These are phyloP conservation scores for Coprinellus micaceus DNA, from an alignment of 768 basidiomycete species.

Conservation along the genomic window DNA sequence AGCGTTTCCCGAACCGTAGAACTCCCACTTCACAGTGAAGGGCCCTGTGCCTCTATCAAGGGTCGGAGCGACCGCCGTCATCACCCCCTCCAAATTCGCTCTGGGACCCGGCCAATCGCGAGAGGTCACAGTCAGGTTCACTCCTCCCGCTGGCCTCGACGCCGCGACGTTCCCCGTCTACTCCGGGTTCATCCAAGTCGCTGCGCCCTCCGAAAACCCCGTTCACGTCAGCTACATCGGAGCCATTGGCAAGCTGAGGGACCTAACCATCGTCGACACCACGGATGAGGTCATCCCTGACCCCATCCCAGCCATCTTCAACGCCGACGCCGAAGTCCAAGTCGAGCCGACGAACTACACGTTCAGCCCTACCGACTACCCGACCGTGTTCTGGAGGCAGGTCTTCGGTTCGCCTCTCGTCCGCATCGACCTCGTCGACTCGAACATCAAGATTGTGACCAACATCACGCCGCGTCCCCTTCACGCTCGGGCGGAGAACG, in stretches of 20 bases:
- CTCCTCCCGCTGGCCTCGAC: conserved; percentile 41
- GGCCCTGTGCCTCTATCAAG: conserved; percentile 51
- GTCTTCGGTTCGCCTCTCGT: conserved; percentile 49
- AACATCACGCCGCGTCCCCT: conserved; percentile 38
- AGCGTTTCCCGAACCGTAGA: conserved; percentile 22
- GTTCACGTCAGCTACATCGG: conserved; percentile 47
- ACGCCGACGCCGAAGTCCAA: conserved; percentile 22
- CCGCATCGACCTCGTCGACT: conserved; percentile 45
- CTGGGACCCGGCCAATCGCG: conserved; percentile 41
- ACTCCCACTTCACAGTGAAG: conserved; percentile 35
- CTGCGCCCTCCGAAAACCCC: conserved; percentile 30
- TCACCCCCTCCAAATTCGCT: conserved; percentile 42
- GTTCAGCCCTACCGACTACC: conserved; percentile 39
- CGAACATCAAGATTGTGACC: conserved; percentile 36
- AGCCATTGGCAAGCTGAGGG: conserved; percentile 37
- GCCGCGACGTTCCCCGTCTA: conserved; percentile 52
- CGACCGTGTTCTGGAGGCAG: conserved; percentile 35
- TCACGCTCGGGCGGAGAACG: conserved; percentile 9
- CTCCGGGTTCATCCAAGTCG: conserved; percentile 54
- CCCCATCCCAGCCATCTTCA: conserved; percentile 38
- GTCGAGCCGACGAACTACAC: conserved; percentile 23
- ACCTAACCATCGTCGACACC: conserved; percentile 50
- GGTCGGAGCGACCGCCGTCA: conserved; percentile 41
- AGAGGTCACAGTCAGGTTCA: conserved; percentile 42
- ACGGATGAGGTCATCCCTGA: conserved; percentile 46